Evolutionary conservation across 345 rosid genomes (phyloP).

Genomic region (Citrus medica): DNA sequence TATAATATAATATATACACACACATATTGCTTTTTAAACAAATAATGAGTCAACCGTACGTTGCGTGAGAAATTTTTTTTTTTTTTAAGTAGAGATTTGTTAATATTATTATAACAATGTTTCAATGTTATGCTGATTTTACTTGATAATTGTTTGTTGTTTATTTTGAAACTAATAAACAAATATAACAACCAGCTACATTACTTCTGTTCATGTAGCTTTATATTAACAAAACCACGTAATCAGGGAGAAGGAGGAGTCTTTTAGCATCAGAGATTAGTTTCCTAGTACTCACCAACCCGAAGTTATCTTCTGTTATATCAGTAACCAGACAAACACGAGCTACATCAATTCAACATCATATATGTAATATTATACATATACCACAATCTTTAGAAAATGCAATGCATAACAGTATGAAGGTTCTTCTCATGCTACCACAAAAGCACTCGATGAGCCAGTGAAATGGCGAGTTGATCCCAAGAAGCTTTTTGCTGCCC

Average conservation of each 20-base stretch:
- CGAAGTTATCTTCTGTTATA: neutral
- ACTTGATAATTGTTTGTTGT: neutral
- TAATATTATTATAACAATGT: neutral
- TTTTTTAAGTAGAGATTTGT: neutral
- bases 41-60: neutral
- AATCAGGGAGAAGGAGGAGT: too few species aligned
- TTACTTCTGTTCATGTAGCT: neutral
- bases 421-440: constrained; percentile 37
- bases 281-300: neutral
- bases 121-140: neutral
- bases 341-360: neutral
- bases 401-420: neutral
- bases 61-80: too few species aligned
- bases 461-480: constrained; percentile 61
- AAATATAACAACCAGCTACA: neutral
- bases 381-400: neutral
- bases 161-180: neutral
- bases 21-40: neutral
- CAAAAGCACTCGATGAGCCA: constrained; percentile 76
- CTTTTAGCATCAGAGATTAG: neutral
- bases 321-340: neutral
- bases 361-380: neutral
- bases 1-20: too few species aligned
- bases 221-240: neutral
- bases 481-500: constrained; percentile 55